These are phyloP conservation scores for Ceratocystis lukuohia DNA, from an alignment of 2,329 filamentous ascomycete genomes.

Conservation along the genomic window DNA sequence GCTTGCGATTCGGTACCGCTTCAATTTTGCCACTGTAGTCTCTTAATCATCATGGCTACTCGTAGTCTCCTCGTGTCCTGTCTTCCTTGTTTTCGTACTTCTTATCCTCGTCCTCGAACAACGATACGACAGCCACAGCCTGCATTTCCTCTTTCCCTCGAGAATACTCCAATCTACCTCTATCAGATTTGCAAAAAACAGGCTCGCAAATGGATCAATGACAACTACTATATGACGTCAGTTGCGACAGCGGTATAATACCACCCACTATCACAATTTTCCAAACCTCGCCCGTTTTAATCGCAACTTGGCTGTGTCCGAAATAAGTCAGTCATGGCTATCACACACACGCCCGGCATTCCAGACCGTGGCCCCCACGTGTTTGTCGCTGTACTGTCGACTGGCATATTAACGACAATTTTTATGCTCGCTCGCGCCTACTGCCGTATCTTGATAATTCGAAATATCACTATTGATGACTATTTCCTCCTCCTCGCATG, in stretches of 20 bases:
- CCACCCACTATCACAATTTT: background rate
- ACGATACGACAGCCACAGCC: too few species aligned
- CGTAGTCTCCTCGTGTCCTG: background rate
- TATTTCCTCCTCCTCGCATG: constrained; percentile 69
- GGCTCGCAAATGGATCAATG: background rate
- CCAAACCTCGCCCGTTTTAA: background rate
- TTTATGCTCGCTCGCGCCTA: constrained; percentile 65
- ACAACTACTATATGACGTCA: background rate
- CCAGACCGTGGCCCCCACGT: constrained; percentile 46
- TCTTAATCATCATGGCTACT: background rate
- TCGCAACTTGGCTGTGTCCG: background rate
- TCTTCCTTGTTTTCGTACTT: background rate
- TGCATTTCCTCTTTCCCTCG: background rate
- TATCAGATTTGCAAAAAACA: background rate
- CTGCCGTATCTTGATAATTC: constrained; percentile 60
- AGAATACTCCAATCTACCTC: background rate
- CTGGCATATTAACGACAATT: constrained; percentile 54
- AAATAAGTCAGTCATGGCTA: constrained; percentile 8
- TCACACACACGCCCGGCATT: constrained; percentile 20
- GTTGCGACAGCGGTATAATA: background rate
- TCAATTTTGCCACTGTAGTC: background rate
- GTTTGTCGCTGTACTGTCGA: constrained; percentile 56
- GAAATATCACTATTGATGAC: constrained; percentile 61
- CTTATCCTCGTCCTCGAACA: background rate
- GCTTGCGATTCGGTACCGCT: background rate